Percentiles rank a stretch among this genome's conserved stretches.
These are phyloP conservation scores for Dittrichia graveolens DNA, from an alignment of 129 eudicot species.

Conservation along the genomic window DNA sequence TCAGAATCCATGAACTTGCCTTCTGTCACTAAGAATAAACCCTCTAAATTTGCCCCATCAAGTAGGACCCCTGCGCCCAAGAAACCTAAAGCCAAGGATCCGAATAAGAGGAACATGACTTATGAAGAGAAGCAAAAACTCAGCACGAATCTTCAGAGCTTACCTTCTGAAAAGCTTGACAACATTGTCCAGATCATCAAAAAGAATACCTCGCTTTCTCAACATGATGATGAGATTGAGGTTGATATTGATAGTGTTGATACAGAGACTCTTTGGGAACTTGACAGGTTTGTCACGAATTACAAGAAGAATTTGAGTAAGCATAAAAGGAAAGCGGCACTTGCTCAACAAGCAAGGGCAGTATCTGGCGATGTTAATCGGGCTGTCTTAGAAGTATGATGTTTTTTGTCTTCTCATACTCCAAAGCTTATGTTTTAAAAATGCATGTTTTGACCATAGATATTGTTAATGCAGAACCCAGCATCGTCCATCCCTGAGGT, in stretches of 20 bases:
- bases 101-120: slow-evolving; percentile 89
- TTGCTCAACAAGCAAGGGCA: slow-evolving; percentile 69
- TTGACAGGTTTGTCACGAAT: slow-evolving; percentile 85
- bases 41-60: slow-evolving; percentile 37
- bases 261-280: slow-evolving; percentile 97
- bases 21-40: slow-evolving; percentile 39
- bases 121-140: slow-evolving; percentile 87
- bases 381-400: slow-evolving; percentile 36
- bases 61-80: slow-evolving; percentile 69
- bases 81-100: slow-evolving; percentile 96
- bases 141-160: slow-evolving; percentile 73
- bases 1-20: slow-evolving; percentile 52
- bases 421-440: neutral
- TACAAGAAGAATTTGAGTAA: slow-evolving; percentile 87
- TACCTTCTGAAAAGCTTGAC: slow-evolving; percentile 85
- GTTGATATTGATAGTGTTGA: slow-evolving; percentile 91
- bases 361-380: slow-evolving; percentile 44
- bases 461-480: slow-evolving; percentile 51
- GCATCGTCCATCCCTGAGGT: slow-evolving; percentile 34
- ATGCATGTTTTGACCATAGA: slow-evolving; percentile 13
- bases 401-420: neutral
- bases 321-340: slow-evolving; percentile 73
- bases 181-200: slow-evolving; percentile 77
- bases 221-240: slow-evolving; percentile 89
- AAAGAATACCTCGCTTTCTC: slow-evolving; percentile 62